phyloP scores from a whole-genome alignment of 176 grass and related monocot species.

The Musa itinerans region DNA sequence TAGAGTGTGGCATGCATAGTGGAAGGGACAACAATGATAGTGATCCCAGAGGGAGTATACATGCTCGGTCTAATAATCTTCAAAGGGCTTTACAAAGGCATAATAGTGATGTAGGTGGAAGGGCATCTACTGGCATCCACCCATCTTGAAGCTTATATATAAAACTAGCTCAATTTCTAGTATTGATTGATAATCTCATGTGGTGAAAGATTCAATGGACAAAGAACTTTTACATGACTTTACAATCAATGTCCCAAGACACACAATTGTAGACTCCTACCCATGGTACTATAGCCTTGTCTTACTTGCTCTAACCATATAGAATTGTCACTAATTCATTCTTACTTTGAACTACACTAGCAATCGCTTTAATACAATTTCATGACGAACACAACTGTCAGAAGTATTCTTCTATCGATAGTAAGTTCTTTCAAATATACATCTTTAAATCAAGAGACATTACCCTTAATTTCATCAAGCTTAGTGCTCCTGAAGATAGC shows the following conservation, averaged over 20 bases:
- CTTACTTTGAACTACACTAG: background rate
- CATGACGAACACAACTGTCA: constrained; percentile 22
- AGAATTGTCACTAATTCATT: background rate
- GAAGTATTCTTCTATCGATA: constrained; percentile 28
- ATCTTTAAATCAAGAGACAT: constrained; percentile 37
- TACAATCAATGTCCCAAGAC: constrained; percentile 38
- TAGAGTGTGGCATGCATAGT: too few species aligned
- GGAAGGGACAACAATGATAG: too few species aligned
- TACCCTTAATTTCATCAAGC: constrained; percentile 30
- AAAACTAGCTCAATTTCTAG: constrained; percentile 51
- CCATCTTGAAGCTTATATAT: constrained; percentile 36
- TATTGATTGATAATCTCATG: constrained; percentile 33
- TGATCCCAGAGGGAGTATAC: too few species aligned
- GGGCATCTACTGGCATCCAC: constrained; percentile 21
- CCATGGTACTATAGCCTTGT: constrained; percentile 23
- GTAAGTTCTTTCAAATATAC: constrained; percentile 71
- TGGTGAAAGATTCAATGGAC: constrained; percentile 45
- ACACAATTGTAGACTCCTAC: constrained; percentile 44
- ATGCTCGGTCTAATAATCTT: too few species aligned
- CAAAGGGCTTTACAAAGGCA: too few species aligned
- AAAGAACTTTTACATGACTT: constrained; percentile 39
- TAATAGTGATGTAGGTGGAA: too few species aligned
- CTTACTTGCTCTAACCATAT: background rate
- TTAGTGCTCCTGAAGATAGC: constrained; percentile 42
- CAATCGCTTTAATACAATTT: background rate